Conservation (phyloP, 164 flowering plant genomes). For the Taxillus chinensis region DNA sequence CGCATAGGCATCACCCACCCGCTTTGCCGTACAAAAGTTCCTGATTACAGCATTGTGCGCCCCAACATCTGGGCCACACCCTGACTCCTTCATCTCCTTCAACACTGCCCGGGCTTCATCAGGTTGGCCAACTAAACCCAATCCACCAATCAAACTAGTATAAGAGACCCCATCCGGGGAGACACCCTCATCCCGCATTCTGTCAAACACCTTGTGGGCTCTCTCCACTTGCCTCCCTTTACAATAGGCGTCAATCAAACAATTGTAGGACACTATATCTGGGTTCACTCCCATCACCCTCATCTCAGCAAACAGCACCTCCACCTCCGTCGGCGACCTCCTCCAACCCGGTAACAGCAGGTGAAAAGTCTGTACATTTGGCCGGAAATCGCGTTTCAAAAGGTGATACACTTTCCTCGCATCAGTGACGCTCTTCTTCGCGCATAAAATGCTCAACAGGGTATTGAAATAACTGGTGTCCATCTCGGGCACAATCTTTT, state of each 20-base stretch:
- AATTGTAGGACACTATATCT: not conserved
- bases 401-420: not conserved
- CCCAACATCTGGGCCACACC: not conserved
- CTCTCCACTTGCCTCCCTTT: not conserved
- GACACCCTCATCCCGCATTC: not conserved
- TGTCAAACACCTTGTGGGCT: not conserved
- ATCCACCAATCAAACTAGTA: not conserved
- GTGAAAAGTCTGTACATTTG: not conserved
- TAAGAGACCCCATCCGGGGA: not conserved
- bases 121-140: not conserved
- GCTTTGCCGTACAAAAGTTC: not conserved
- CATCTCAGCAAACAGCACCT: not conserved
- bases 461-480: not conserved
- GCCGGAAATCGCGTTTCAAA: conserved; percentile 1
- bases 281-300: conserved; percentile 3
- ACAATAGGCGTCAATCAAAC: conserved; percentile 1
- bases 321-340: not conserved
- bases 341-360: not conserved
- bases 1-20: not conserved
- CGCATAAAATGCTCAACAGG: not conserved
- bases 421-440: not conserved
- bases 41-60: not conserved
- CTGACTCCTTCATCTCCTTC: conserved; percentile 1
- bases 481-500: not conserved
- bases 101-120: not conserved